These are phyloP conservation scores for Pleurotus salmoneostramineus DNA, from an alignment of 768 basidiomycete species.

Conservation along the genomic window DNA sequence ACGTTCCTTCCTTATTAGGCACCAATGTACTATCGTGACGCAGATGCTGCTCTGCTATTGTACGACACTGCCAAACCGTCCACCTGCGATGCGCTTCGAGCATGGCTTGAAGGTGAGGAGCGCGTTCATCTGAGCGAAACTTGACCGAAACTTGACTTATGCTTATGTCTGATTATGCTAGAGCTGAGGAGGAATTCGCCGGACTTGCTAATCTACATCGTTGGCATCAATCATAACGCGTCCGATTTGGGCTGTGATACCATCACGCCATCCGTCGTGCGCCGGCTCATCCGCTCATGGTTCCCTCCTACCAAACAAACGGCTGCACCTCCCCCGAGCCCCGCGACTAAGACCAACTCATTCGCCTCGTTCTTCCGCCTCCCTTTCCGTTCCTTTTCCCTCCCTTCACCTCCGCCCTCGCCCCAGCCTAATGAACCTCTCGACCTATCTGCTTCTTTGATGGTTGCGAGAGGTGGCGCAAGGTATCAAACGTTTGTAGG, in stretches of 20 bases:
- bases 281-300: slow-evolving; percentile 1
- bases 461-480: background rate
- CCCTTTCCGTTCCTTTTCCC: slow-evolving; percentile 3
- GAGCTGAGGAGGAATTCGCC: background rate
- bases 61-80: background rate
- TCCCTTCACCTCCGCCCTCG: background rate
- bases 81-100: background rate
- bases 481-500: background rate
- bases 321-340: background rate
- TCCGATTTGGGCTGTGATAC: background rate
- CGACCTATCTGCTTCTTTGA: background rate
- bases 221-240: background rate
- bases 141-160: too few relatives aligned
- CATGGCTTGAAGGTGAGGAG: slow-evolving; percentile 1
- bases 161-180: background rate
- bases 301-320: slow-evolving; percentile 5
- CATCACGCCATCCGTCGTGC: background rate
- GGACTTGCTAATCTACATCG: slow-evolving; percentile 3
- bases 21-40: slow-evolving; percentile 5
- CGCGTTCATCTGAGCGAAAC: background rate
- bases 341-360: background rate
- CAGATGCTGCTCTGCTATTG: background rate
- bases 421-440: background rate
- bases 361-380: slow-evolving; percentile 1
- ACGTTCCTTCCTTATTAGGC: background rate